A percentile compares a stretch with the other conserved stretches of the same genome.
Evolutionary conservation across 495 filamentous ascomycete species (phyloP).

Genomic region (Hypoxylon intermedium): DNA sequence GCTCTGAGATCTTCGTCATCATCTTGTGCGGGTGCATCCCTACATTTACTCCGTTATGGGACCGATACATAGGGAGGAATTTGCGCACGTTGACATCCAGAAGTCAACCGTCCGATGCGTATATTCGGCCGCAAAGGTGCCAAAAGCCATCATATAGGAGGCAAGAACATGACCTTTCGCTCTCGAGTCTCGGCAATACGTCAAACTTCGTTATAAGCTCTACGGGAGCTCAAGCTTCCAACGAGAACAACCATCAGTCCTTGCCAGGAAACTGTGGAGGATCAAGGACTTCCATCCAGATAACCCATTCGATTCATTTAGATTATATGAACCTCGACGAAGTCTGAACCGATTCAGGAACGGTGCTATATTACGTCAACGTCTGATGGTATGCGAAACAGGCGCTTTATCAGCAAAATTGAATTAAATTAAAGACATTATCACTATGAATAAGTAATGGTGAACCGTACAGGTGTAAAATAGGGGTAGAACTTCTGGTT

Average conservation of each 20-base stretch:
- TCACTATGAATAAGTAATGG: no score
- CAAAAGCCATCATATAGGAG: neutral
- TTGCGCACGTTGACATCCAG: neutral
- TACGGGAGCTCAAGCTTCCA: neutral
- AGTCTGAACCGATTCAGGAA: no score
- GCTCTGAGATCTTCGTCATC: constrained; percentile 18
- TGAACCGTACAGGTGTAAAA: no score
- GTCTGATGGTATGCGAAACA: no score
- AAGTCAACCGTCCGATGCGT: neutral
- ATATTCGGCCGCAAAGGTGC: neutral
- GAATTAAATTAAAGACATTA: no score
- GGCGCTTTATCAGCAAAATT: no score
- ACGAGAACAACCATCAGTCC: neutral
- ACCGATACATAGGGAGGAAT: neutral
- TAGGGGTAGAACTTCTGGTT: no score
- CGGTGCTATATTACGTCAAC: no score
- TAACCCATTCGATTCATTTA: neutral
- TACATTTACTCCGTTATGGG: constrained; percentile 16
- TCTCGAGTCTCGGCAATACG: neutral
- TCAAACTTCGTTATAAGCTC: neutral
- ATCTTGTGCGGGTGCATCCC: constrained; percentile 27
- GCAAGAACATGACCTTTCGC: neutral
- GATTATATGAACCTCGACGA: neutral
- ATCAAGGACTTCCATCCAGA: neutral
- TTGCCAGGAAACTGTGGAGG: neutral